Conservation (phyloP, 768 basidiomycete genomes). For the Auriscalpium microsporum region DNA sequence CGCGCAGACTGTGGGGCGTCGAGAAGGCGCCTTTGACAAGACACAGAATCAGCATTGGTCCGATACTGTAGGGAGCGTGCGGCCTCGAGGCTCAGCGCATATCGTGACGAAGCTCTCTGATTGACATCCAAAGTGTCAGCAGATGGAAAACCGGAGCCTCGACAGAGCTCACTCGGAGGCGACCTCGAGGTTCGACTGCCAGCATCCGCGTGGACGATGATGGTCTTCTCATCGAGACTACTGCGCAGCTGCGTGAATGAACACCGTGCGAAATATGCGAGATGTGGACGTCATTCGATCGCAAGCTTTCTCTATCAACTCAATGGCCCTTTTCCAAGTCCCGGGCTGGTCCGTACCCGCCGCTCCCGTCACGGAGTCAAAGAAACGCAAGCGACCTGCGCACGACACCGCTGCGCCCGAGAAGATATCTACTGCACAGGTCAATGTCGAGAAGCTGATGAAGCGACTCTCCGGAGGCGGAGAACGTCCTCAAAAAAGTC, state of each 20-base stretch:
- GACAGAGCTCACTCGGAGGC: neutral
- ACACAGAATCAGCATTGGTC: too few relatives aligned
- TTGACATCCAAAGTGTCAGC: too few relatives aligned
- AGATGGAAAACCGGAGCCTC: too few relatives aligned
- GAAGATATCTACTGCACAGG: slow-evolving; percentile 30
- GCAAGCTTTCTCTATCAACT: neutral
- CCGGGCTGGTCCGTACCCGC: slow-evolving; percentile 57
- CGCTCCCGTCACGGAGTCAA: slow-evolving; percentile 24
- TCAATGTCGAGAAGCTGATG: slow-evolving; percentile 57
- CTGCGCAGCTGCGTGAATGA: too few relatives aligned
- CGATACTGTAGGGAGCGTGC: too few relatives aligned
- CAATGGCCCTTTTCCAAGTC: slow-evolving; percentile 52
- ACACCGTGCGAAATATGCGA: neutral
- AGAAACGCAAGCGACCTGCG: slow-evolving; percentile 46
- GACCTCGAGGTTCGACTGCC: neutral
- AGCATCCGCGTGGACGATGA: neutral
- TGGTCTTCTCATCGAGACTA: too few relatives aligned
- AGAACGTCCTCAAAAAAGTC: neutral
- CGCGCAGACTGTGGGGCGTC: too few relatives aligned
- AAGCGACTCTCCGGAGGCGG: slow-evolving; percentile 32
- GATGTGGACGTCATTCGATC: too few relatives aligned
- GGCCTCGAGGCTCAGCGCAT: too few relatives aligned
- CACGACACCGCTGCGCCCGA: slow-evolving; percentile 18
- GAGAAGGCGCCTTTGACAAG: too few relatives aligned
- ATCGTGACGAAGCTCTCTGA: too few relatives aligned